These are phyloP conservation scores for Chamaecrista fasciculata DNA, from an alignment of 306 rosid genomes.

Conservation along the genomic window DNA sequence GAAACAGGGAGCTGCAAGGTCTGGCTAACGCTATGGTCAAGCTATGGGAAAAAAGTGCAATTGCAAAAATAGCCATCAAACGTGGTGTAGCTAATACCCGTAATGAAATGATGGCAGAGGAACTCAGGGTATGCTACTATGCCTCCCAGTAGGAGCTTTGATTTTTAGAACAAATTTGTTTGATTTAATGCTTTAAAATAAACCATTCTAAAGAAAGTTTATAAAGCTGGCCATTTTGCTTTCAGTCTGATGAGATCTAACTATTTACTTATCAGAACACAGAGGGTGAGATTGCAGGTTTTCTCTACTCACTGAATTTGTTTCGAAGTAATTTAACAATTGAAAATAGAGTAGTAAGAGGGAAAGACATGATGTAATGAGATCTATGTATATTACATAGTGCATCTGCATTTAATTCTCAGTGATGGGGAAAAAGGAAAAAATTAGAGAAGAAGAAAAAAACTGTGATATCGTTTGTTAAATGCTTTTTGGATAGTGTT, in stretches of 20 bases:
- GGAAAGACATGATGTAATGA: neutral
- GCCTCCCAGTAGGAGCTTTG: constrained; percentile 23
- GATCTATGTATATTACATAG: neutral
- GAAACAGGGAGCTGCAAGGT: constrained; percentile 91
- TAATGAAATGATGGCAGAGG: constrained; percentile 94
- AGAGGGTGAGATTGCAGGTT: constrained; percentile 8
- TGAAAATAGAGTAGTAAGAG: neutral
- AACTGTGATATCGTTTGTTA: neutral
- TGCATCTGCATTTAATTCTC: neutral
- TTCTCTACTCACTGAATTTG: constrained; percentile 13
- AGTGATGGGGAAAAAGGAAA: neutral
- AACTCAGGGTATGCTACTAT: constrained; percentile 71
- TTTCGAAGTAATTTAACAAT: constrained; percentile 4
- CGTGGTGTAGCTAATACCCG: constrained; percentile 81
- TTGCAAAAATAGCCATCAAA: constrained; percentile 91
- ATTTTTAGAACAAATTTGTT: constrained; percentile 16
- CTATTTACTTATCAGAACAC: constrained; percentile 1
- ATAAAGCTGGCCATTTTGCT: constrained; percentile 6
- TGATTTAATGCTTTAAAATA: constrained; percentile 20
- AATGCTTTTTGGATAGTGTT: neutral
- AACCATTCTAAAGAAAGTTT: constrained; percentile 9
- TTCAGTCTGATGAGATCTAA: constrained; percentile 4
- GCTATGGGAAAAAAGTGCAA: constrained; percentile 86
- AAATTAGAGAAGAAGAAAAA: neutral
- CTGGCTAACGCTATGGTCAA: constrained; percentile 78